Conservation (phyloP, 2,329 filamentous ascomycete genomes). For the Immersiporthe knoxdaviesiana region DNA sequence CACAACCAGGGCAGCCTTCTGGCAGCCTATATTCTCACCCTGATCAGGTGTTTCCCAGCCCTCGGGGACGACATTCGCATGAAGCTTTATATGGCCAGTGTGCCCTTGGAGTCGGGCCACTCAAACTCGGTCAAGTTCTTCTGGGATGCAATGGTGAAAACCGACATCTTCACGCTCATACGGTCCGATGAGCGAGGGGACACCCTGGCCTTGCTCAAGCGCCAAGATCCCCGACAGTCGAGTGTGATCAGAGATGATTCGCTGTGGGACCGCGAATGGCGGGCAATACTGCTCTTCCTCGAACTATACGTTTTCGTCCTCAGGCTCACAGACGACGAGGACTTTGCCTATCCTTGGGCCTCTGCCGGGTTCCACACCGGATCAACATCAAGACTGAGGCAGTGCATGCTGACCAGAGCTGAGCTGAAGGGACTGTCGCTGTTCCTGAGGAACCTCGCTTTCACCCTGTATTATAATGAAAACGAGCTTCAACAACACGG, state of each 20-base stretch:
- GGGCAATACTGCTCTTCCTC: conserved; percentile 84
- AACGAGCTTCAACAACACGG: conserved; percentile 53
- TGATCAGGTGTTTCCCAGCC: conserved; percentile 82
- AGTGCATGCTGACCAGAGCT: conserved; percentile 68
- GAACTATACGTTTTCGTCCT: conserved; percentile 93
- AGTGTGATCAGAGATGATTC: conserved; percentile 33
- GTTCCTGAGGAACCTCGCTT: conserved; percentile 90
- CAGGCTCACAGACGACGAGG: conserved; percentile 92
- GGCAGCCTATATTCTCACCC: conserved; percentile 82
- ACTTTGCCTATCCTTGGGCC: conserved; percentile 74
- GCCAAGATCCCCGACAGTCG: conserved; percentile 29
- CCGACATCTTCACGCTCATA: conserved; percentile 45
- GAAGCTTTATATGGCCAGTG: conserved; percentile 83
- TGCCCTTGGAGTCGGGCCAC: conserved; percentile 47
- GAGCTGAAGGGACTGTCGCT: conserved; percentile 76
- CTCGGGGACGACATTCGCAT: conserved; percentile 89
- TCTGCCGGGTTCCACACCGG: conserved; percentile 41
- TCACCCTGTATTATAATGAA: conserved; percentile 84
- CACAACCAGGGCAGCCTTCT: conserved; percentile 70
- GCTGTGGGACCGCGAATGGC: conserved; percentile 73
- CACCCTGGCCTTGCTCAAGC: conserved; percentile 37
- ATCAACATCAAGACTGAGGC: conserved; percentile 54
- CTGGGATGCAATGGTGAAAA: conserved; percentile 66
- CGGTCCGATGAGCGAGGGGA: conserved; percentile 35
- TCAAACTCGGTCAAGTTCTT: conserved; percentile 80